Evolutionary conservation across 441 rosid species (phyloP), one percentile per base, ranked within the genome.

Genomic region (Pelargonium australe): DNA sequence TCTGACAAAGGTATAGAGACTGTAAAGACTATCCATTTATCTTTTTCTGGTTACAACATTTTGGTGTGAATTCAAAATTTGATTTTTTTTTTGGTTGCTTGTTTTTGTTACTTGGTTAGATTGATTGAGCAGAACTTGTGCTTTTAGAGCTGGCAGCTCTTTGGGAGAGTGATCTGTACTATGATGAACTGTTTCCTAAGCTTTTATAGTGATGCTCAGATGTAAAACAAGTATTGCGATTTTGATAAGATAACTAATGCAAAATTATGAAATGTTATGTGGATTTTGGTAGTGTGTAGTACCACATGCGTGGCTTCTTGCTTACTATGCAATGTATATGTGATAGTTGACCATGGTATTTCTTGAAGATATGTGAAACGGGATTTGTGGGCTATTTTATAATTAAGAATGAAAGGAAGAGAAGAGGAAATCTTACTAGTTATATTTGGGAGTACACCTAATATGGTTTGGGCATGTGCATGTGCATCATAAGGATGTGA

Each of bases 1-100:
- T 60, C 87, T 7, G 82, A 84, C 63, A 81, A 84, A 80, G 85
- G 85, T 80, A 75, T 5, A 34, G 40, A 34, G 40, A 34, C 40
- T 34, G 0, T 3, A 34, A 34, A 34, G 40, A 34, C 37, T 28
- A 28, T 28, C 34, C n/a, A 4, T 6, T n/a, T 45, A 28, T n/a
- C 10, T 13, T 4, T 45, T 62, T 8, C 45, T 55, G 47, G 60
- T 64, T 44, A 60, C 4, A 0, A 41, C 7, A 31, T 60, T 65
- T 70, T 37, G 47, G 14, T 11, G 44, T 49, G 44, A 16, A 20
- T 14, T 40, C 20, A 47, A 44, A 17, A 6, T 10, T 28, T 28
- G 1, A 0, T 28, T 28, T 34, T 34, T 34, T 34, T 25, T 61
- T 63, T 0, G 23, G 11, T 9, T 12, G 13, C 12, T 23, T 17